Base-by-base conservation (phyloP, 2,329 filamentous ascomycete species). In the Cucurbitaria berberidis region DNA sequence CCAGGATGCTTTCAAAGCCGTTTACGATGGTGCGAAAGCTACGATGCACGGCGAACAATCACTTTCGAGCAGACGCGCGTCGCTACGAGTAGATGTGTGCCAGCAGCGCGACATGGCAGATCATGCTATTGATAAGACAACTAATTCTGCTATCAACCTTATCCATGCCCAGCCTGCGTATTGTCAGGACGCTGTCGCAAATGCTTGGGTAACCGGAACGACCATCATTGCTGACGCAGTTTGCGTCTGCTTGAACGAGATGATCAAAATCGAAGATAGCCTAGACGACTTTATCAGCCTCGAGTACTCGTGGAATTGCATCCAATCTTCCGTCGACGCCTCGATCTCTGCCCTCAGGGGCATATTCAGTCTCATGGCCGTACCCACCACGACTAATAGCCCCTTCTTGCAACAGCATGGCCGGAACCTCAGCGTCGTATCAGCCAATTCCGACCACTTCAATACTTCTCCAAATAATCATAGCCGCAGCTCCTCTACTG, bases 181-280 rank as follows among this genome's bases (percentile, higher is more conserved):
- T 16, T 70, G 70, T 29, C 76, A 79, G 48, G 77, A 80, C 5
- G 70, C 69, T 2, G 70, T 77, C 7, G 76, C 76, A 6, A 77
- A 78, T 35, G 74, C 77, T 8, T 80, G 77, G 74, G 76, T 80
- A 29, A 76, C 72, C 1, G 78, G 78, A 8, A 67, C 73, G 2
- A 78, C 77, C 3, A 76, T 80, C 58, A 72, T 80, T 29, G 76
- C 77, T 10, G 78, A 80, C 51, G 76, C 76, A 15, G 73, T 80
- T 21, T 72, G 76, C 47, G 73, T 79, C 16, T 74, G 77, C 22
- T 60, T 78, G 35, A 68, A 72, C 32, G 66, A 79, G 44, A 74
- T 80, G 58, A 68, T 75, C 15, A 53, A 62, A 7, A 62, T 80
- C 4, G 77, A 79, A 35, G 54, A 69, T 5, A 73, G 71, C 57